Conservation (phyloP, 106 monocot species). For the Phalaenopsis equestris region DNA sequence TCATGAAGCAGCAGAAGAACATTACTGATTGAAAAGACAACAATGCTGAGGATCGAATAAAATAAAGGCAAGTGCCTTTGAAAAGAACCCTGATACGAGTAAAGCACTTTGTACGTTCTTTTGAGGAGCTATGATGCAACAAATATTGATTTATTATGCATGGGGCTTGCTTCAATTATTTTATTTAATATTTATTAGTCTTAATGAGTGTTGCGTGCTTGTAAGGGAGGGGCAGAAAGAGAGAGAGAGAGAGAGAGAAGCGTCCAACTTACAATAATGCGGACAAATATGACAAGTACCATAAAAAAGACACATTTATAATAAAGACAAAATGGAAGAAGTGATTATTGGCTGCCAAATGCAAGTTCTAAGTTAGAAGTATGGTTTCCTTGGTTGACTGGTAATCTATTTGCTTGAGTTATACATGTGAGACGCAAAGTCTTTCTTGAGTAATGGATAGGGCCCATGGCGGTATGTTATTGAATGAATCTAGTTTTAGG, state of each 20-base stretch:
- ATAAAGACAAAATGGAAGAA: neutral
- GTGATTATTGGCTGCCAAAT: neutral
- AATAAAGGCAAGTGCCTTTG: neutral
- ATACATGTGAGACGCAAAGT: neutral
- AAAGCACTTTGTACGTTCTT: too few species aligned
- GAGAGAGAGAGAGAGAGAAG: neutral
- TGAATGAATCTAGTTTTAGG: too few species aligned
- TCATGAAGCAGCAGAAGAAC: conserved; percentile 1
- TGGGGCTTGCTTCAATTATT: too few species aligned
- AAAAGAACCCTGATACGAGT: neutral
- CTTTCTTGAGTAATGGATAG: neutral
- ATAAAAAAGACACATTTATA: neutral
- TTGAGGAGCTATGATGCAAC: too few species aligned
- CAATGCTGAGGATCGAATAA: neutral
- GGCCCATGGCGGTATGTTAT: neutral
- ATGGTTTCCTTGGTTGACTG: neutral
- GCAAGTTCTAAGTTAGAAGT: neutral
- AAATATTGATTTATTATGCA: too few species aligned
- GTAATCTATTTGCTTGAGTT: neutral
- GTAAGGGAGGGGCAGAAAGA: neutral
- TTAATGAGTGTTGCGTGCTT: too few species aligned
- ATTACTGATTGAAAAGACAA: neutral
- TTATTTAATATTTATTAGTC: too few species aligned
- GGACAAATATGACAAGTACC: neutral
- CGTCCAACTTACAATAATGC: neutral